These are phyloP conservation scores for Eruca vesicaria DNA, from an alignment of 441 rosid species.

Conservation along the genomic window DNA sequence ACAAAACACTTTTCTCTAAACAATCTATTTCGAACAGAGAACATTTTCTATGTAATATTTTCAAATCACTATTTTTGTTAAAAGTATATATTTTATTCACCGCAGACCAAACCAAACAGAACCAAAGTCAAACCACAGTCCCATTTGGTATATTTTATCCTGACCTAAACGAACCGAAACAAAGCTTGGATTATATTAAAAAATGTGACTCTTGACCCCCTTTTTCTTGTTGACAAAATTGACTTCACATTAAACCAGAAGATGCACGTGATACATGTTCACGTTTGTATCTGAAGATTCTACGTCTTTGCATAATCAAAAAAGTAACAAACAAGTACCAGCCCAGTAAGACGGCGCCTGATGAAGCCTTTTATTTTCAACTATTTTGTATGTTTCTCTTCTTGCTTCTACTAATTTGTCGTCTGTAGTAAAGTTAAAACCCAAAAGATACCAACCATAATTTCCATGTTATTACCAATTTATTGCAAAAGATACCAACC, in stretches of 20 bases:
- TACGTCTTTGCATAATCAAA: conserved; percentile 18
- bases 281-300: conserved; percentile 2
- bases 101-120: not conserved
- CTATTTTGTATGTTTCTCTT: not conserved
- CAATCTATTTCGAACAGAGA: not conserved
- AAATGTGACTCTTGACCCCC: not conserved
- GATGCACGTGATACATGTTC: conserved; percentile 18
- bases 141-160: not conserved
- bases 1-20: not conserved
- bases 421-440: no score
- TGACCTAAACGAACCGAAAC: not conserved
- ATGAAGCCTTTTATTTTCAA: not conserved
- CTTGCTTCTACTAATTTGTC: not conserved
- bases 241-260: conserved; percentile 11
- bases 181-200: not conserved
- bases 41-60: not conserved
- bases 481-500: no score
- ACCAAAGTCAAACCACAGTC: not conserved
- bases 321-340: not conserved
- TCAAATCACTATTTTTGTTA: not conserved
- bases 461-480: no score
- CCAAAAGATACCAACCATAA: no score
- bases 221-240: conserved; percentile 18
- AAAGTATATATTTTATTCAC: not conserved
- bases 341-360: not conserved